A percentile compares a stretch with the other conserved stretches of the same genome.
Conservation (phyloP, 305 asterid species). For the Solanum hybrid region DNA sequence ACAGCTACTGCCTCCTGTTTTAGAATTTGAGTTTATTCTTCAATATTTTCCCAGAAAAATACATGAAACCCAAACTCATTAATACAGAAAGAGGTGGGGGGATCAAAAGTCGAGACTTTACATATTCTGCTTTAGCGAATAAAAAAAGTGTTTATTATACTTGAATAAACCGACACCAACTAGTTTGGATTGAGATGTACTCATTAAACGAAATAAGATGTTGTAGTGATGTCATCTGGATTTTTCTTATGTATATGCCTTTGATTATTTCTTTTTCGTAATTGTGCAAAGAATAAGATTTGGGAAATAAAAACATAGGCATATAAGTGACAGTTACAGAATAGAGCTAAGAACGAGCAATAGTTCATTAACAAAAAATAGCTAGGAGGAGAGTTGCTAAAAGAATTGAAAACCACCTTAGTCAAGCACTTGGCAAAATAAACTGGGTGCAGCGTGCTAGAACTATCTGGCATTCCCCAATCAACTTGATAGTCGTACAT, state of each 20-base stretch:
- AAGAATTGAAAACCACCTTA: slow-evolving; percentile 38
- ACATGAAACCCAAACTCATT: not conserved
- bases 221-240: not conserved
- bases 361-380: slow-evolving; percentile 7
- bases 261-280: not conserved
- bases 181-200: not conserved
- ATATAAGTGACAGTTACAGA: not conserved
- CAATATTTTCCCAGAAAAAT: not conserved
- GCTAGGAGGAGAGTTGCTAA: slow-evolving; percentile 8
- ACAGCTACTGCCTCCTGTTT: not conserved
- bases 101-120: not conserved
- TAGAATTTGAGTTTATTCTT: not conserved
- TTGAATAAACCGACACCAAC: not conserved
- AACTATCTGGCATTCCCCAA: slow-evolving; percentile 56
- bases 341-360: not conserved
- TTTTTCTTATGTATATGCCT: not conserved
- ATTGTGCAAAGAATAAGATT: not conserved
- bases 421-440: slow-evolving; percentile 74
- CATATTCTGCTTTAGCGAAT: not conserved
- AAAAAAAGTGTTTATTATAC: not conserved
- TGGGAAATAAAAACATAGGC: not conserved
- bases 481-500: slow-evolving; percentile 26
- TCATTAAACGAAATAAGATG: not conserved
- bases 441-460: slow-evolving; percentile 54
- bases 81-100: not conserved